phyloP scores from a whole-genome alignment of 192 early-diverging fungal species.

The Entophlyctis helioformis region DNA sequence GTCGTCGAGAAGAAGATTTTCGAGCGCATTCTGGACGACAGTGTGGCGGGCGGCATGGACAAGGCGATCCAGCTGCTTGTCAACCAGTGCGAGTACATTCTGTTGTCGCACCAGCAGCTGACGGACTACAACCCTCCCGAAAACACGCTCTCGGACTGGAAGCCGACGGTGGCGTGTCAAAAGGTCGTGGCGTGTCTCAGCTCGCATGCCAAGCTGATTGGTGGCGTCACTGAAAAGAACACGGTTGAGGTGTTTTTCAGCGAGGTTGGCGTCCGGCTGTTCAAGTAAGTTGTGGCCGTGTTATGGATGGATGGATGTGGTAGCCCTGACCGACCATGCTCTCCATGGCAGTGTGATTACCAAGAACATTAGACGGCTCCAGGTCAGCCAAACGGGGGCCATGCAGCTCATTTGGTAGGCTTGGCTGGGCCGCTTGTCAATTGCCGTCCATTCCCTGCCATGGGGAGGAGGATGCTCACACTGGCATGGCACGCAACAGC shows the following conservation, averaged over 20 bases:
- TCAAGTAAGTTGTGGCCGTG: slow-evolving; percentile 46
- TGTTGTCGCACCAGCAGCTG: slow-evolving; percentile 54
- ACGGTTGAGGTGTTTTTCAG: slow-evolving; percentile 84
- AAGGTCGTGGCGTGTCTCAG: slow-evolving; percentile 67
- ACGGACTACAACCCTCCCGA: slow-evolving; percentile 66
- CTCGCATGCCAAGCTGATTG: slow-evolving; percentile 60
- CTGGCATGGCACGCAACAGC: slow-evolving; percentile 14
- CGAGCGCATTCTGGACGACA: slow-evolving; percentile 78
- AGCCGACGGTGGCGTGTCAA: slow-evolving; percentile 74
- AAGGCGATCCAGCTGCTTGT: slow-evolving; percentile 77
- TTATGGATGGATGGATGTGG: neutral
- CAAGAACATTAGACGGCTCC: slow-evolving; percentile 72
- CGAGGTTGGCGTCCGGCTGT: slow-evolving; percentile 79
- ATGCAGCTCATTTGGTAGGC: slow-evolving; percentile 73
- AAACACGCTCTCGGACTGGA: slow-evolving; percentile 41
- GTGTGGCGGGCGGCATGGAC: slow-evolving; percentile 86
- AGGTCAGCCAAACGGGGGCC: slow-evolving; percentile 72
- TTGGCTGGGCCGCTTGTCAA: neutral
- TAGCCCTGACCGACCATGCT: neutral
- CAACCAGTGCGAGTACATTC: slow-evolving; percentile 70
- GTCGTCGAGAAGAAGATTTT: slow-evolving; percentile 87
- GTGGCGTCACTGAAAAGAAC: slow-evolving; percentile 66
- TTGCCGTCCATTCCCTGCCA: slow-evolving; percentile 2
- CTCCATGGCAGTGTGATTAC: slow-evolving; percentile 49
- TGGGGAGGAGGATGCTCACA: too few relatives aligned